These are phyloP conservation scores for Kodamaea neixiangensis DNA, from an alignment of 805 yeast genomes.

Conservation along the genomic window DNA sequence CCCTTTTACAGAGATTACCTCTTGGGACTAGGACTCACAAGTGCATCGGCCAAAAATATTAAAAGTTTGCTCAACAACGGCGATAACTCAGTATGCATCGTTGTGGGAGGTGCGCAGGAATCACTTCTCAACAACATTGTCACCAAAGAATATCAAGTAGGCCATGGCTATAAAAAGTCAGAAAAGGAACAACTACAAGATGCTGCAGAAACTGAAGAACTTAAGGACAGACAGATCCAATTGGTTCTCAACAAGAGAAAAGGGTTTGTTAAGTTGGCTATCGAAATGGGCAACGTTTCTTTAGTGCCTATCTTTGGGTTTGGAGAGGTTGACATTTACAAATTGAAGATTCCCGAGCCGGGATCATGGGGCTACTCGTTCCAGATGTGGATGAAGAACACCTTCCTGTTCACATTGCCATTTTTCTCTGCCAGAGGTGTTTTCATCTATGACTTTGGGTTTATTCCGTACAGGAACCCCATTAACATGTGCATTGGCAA, in stretches of 20 bases:
- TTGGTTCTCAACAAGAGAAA: slow-evolving; percentile 75
- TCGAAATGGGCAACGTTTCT: slow-evolving; percentile 72
- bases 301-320: slow-evolving; percentile 88
- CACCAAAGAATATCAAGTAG: slow-evolving; percentile 32
- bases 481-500: slow-evolving; percentile 74
- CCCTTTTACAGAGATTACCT: slow-evolving; percentile 90
- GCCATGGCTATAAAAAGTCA: slow-evolving; percentile 32
- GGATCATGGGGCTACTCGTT: slow-evolving; percentile 51
- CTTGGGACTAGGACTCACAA: slow-evolving; percentile 75
- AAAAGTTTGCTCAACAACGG: slow-evolving; percentile 58
- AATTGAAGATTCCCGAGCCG: slow-evolving; percentile 41
- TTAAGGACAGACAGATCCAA: slow-evolving; percentile 49
- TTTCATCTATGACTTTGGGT: slow-evolving; percentile 89
- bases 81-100: slow-evolving; percentile 80
- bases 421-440: slow-evolving; percentile 90
- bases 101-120: slow-evolving; percentile 96
- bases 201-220: slow-evolving; percentile 5
- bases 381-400: slow-evolving; percentile 72
- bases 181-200: slow-evolving; percentile 1
- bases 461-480: slow-evolving; percentile 81
- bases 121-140: slow-evolving; percentile 56
- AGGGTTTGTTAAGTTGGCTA: slow-evolving; percentile 87
- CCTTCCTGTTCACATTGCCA: slow-evolving; percentile 84
- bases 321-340: slow-evolving; percentile 75
- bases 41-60: slow-evolving; percentile 78